These are phyloP conservation scores for Kernera saxatilis DNA, from an alignment of 345 rosid species.

Conservation along the genomic window DNA sequence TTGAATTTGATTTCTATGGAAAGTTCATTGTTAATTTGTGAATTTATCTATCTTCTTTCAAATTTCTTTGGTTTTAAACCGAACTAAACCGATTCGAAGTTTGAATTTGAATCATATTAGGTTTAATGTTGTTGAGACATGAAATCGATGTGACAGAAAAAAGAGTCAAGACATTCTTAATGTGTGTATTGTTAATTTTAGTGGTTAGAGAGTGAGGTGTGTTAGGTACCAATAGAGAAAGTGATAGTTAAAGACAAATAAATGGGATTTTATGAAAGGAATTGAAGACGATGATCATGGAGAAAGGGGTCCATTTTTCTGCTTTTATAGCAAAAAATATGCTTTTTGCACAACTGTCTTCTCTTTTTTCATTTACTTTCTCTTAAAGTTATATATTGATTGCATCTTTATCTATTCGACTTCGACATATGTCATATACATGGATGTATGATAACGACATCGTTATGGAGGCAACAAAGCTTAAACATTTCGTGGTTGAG, in stretches of 20 bases:
- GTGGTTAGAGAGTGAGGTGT: constrained; percentile 21
- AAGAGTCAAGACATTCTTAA: background rate
- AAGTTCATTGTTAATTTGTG: background rate
- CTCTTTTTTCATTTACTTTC: constrained; percentile 6
- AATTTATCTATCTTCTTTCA: background rate
- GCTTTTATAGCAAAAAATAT: background rate
- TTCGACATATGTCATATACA: background rate
- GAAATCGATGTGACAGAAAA: background rate
- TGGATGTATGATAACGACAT: background rate
- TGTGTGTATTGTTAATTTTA: background rate
- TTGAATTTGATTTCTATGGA: background rate
- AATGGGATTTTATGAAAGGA: constrained; percentile 23
- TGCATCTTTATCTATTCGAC: constrained; percentile 4
- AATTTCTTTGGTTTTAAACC: background rate
- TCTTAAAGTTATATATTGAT: constrained; percentile 8
- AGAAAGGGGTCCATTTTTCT: constrained; percentile 6
- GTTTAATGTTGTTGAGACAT: background rate
- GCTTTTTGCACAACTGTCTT: constrained; percentile 4
- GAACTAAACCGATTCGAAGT: background rate
- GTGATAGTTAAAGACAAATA: background rate
- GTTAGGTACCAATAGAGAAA: constrained; percentile 23
- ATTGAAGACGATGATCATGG: constrained; percentile 15
- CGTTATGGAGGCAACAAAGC: background rate
- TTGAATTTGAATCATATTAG: background rate
- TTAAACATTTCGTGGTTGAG: background rate